A percentile compares a stretch with the other conserved stretches of the same genome.
phyloP scores from a whole-genome alignment of 2,329 filamentous ascomycete genomes.

The Penicillium sp. region DNA sequence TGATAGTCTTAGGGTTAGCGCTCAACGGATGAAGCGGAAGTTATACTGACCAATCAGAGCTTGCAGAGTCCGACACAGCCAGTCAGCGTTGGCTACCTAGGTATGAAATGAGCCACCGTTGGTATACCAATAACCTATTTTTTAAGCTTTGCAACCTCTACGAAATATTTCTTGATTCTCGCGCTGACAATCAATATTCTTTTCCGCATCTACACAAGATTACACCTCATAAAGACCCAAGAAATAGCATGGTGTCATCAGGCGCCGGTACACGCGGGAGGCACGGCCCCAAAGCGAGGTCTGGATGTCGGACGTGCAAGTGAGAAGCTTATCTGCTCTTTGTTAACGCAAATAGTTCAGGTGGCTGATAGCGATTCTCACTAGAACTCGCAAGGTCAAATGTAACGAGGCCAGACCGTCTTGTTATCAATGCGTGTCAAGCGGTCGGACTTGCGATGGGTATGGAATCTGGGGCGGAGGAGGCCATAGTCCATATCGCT shows the following conservation, averaged over 20 bases:
- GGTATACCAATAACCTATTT: too few relatives aligned
- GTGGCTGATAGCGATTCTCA: too few relatives aligned
- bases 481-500: too few relatives aligned
- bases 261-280: not conserved
- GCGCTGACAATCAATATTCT: too few relatives aligned
- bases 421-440: not conserved
- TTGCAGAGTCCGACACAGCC: not conserved
- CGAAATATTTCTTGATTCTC: too few relatives aligned
- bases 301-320: constrained; percentile 6
- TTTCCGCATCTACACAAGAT: not conserved
- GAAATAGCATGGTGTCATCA: not conserved
- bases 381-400: constrained; percentile 1
- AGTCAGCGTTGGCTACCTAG: not conserved
- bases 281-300: not conserved
- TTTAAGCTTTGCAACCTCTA: not conserved
- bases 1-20: not conserved
- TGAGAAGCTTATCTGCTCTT: not conserved
- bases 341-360: not conserved
- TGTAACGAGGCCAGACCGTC: not conserved
- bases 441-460: not conserved
- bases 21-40: not conserved
- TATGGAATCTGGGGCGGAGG: constrained; percentile 3
- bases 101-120: not conserved
- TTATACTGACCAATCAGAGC: not conserved
- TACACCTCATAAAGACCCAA: not conserved